Base-by-base conservation (phyloP, 2,329 filamentous ascomycete genomes). In the Cytospora chrysosperma region DNA sequence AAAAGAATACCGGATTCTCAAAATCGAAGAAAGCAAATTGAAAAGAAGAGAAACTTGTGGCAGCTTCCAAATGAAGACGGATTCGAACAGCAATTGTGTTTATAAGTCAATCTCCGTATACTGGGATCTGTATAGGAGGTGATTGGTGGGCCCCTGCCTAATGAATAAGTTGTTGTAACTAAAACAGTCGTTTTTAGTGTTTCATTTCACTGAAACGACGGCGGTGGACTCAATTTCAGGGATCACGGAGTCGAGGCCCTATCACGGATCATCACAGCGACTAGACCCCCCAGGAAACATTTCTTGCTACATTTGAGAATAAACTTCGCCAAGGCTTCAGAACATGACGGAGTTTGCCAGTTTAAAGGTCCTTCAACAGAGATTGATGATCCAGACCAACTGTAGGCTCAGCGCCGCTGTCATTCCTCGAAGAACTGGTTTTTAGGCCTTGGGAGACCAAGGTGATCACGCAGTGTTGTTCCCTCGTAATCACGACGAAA, bases 401-500 rank as follows among this genome's bases (percentile, higher is more conserved):
- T 3, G n/a, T n/a, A n/a, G n/a, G n/a, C n/a, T n/a, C n/a, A 17
- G 15, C 17, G 13, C 66, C 43, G 28, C 28, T 47, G 57, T 26
- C 15, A 30, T n/a, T 56, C 27, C 19, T 65, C 63, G 26, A 78
- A 78, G 63, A 78, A 78, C 19, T 64, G 67, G 28, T 78, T 78
- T 54, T 69, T 71, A 1, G 82, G 82, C 26, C 81, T 72, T 12
- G 78, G 77, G 34, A 85, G 75, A 5, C 82, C 82, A 49, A 85
- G 73, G 70, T 86, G 82, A 47, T 85, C 82, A 49, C 83, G 73
- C 68, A 85, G 69, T 1, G 82, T 85, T 1, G 75, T 77, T 1
- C 82, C 83, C 55, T 79, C 73, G 67, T 85, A 85, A 1, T 85
- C 82, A 8, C 75, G 67, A 5, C 82, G 73, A 70, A 84, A 85